These are phyloP conservation scores for Gnetum montanum DNA, from an alignment of 75 land plant genomes.

Conservation along the genomic window DNA sequence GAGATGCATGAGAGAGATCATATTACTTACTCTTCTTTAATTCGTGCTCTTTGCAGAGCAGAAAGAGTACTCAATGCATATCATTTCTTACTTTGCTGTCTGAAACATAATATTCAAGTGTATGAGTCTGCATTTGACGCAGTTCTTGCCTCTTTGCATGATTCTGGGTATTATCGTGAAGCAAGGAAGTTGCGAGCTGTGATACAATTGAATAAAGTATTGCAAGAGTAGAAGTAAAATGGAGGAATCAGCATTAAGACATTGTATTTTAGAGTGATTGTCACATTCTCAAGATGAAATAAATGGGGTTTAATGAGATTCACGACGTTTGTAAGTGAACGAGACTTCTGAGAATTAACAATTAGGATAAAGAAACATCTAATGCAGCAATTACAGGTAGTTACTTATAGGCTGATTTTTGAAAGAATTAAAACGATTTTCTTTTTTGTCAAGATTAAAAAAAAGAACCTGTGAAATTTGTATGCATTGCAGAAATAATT, in stretches of 20 bases:
- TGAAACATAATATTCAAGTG: slow-evolving; percentile 23
- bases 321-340: no score
- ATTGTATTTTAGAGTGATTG: no score
- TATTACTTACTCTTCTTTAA: slow-evolving; percentile 50
- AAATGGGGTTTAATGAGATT: no score
- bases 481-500: no score
- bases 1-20: slow-evolving; percentile 43
- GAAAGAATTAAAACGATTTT: no score
- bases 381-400: no score
- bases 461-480: no score
- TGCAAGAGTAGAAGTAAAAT: slow-evolving; percentile 5
- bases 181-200: slow-evolving; percentile 18
- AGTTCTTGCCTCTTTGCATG: slow-evolving; percentile 32
- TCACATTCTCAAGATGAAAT: no score
- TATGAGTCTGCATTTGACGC: slow-evolving; percentile 20
- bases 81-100: slow-evolving; percentile 26
- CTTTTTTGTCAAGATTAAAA: no score
- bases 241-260: neutral
- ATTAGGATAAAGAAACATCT: no score
- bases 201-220: slow-evolving; percentile 15
- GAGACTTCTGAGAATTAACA: no score
- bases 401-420: no score
- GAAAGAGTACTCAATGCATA: slow-evolving; percentile 26
- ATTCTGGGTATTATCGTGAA: slow-evolving; percentile 24
- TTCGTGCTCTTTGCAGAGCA: slow-evolving; percentile 51